phyloP scores from a whole-genome alignment of 768 basidiomycete genomes.

The Lanmaoa pseudosensibilis region DNA sequence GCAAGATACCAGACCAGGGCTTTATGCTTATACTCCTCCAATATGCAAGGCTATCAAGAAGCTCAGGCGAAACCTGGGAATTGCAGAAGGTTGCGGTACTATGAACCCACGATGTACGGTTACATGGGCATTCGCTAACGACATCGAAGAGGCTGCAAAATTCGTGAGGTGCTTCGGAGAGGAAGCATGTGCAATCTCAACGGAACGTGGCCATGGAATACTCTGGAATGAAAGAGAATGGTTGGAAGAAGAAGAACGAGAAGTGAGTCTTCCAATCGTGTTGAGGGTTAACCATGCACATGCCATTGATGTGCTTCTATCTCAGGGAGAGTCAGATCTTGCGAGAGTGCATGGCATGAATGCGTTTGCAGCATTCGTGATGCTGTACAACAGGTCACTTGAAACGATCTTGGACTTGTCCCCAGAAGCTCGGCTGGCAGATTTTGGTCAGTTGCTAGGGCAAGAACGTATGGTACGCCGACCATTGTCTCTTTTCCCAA shows the following conservation, averaged over 20 bases:
- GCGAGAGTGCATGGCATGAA: conserved; percentile 64
- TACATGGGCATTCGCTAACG: conserved; percentile 61
- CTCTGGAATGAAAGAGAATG: conserved; percentile 65
- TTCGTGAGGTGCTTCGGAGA: conserved; percentile 60
- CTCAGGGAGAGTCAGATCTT: conserved; percentile 62
- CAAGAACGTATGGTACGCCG: conserved; percentile 51
- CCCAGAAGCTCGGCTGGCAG: conserved; percentile 45
- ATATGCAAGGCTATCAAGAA: conserved; percentile 69
- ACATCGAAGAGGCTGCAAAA: conserved; percentile 55
- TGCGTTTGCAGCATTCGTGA: conserved; percentile 61
- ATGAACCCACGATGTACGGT: conserved; percentile 47
- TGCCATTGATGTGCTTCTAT: conserved; percentile 10
- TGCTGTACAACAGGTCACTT: conserved; percentile 54
- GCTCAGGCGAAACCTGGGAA: conserved; percentile 59
- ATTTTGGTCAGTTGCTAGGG: conserved; percentile 51
- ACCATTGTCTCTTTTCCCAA: background rate
- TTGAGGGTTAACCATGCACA: conserved; percentile 10
- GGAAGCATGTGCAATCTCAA: conserved; percentile 47
- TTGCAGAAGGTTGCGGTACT: conserved; percentile 58
- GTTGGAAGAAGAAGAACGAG: conserved; percentile 56
- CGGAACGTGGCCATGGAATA: conserved; percentile 34
- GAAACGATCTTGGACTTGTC: conserved; percentile 55
- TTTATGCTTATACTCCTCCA: conserved; percentile 60
- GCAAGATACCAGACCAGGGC: conserved; percentile 8
- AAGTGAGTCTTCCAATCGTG: conserved; percentile 38